phyloP scores from a whole-genome alignment of 1,284 basidiomycete genomes.

The Naganishia sp. region DNA sequence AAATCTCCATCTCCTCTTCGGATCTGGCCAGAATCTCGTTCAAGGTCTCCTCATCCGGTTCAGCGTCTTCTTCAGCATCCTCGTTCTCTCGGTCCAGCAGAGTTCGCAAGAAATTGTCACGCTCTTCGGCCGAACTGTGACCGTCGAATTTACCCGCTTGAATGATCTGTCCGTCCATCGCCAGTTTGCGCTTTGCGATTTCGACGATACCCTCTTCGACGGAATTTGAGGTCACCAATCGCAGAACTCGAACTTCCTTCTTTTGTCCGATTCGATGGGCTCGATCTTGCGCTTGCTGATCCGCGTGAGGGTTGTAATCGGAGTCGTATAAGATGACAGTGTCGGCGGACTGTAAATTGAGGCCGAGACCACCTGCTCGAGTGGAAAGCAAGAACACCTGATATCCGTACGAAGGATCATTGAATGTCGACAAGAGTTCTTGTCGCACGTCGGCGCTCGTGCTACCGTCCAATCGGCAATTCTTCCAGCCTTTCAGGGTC shows the following conservation, averaged over 20 bases:
- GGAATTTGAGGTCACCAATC: constrained; percentile 96
- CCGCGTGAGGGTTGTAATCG: constrained; percentile 94
- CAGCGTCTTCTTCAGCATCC: constrained; percentile 87
- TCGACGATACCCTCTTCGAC: constrained; percentile 98
- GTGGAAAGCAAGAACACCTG: constrained; percentile 96
- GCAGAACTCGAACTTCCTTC: constrained; percentile 92
- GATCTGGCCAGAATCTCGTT: constrained; percentile 88
- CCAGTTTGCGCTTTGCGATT: constrained; percentile 92
- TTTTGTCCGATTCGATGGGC: constrained; percentile 99
- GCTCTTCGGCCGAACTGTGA: constrained; percentile 96
- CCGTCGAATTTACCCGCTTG: constrained; percentile 99
- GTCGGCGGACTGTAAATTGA: constrained; percentile 97
- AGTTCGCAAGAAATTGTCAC: constrained; percentile 88
- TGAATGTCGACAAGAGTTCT: constrained; percentile 84
- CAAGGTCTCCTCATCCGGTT: constrained; percentile 96
- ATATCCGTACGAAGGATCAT: constrained; percentile 84
- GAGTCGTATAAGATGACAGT: constrained; percentile 85
- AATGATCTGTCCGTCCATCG: constrained; percentile 99
- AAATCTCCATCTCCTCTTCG: constrained; percentile 76
- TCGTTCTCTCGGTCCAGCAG: constrained; percentile 87
- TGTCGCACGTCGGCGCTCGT: constrained; percentile 99
- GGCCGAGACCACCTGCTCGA: constrained; percentile 92
- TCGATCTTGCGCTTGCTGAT: constrained; percentile 80
- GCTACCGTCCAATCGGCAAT: constrained; percentile 93
- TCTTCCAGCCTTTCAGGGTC: constrained; percentile 84